Evolutionary conservation across 345 rosid species (phyloP).

Genomic region (Salix caprea): DNA sequence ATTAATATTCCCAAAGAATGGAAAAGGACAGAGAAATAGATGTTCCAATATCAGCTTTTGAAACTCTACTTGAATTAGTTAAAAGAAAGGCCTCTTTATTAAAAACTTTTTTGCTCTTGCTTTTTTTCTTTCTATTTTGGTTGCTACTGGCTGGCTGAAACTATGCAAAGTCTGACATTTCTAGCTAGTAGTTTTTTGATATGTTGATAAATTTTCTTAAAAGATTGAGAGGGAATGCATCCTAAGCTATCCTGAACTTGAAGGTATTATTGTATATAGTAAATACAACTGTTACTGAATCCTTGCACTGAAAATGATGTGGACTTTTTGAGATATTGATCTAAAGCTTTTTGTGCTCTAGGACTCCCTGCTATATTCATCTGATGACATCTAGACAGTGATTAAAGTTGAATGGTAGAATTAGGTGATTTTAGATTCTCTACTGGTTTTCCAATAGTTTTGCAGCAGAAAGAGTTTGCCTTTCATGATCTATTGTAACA

Average conservation of each 20-base stretch:
- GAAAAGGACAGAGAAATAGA: neutral
- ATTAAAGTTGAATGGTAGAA: neutral
- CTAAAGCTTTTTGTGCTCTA: neutral
- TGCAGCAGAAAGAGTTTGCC: neutral
- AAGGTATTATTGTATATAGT: neutral
- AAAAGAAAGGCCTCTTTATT: neutral
- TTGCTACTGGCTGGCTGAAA: neutral
- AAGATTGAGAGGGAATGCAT: neutral
- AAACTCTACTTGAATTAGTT: neutral
- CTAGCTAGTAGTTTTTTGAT: too few species aligned
- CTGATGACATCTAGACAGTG: neutral
- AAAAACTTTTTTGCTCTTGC: neutral
- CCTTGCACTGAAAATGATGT: neutral
- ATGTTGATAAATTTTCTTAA: neutral
- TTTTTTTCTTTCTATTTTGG: neutral
- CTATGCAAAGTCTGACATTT: neutral
- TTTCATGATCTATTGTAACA: neutral
- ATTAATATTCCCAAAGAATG: neutral
- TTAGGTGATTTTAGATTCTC: neutral
- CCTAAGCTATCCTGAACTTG: neutral
- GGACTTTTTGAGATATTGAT: neutral
- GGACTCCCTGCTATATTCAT: neutral
- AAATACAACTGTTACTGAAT: neutral
- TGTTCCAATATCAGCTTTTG: neutral
- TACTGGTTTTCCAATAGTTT: neutral